Percentiles rank a stretch among this genome's conserved stretches.
These are phyloP conservation scores for Chenopodium berlandieri DNA, from an alignment of 148 eudicot genomes.

Conservation along the genomic window DNA sequence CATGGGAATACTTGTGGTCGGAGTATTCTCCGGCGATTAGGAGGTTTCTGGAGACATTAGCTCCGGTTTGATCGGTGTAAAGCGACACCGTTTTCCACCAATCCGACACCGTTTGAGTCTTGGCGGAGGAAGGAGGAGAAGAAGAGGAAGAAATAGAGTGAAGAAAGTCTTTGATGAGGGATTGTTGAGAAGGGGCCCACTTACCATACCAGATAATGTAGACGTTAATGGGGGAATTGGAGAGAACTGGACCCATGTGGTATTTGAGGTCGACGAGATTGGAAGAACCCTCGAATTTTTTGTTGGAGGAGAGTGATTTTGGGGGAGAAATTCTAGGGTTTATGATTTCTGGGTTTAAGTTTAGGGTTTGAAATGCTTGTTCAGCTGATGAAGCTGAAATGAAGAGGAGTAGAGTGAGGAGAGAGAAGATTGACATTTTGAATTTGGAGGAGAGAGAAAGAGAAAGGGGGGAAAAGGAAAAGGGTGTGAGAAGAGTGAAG, in stretches of 20 bases:
- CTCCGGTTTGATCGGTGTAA: slow-evolving; percentile 88
- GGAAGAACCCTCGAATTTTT: slow-evolving; percentile 82
- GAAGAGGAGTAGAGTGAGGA: neutral
- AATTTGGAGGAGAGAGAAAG: neutral
- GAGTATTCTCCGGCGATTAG: slow-evolving; percentile 67
- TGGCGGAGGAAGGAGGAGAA: neutral
- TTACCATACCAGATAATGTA: slow-evolving; percentile 90
- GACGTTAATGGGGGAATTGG: slow-evolving; percentile 68
- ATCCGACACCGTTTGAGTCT: slow-evolving; percentile 57
- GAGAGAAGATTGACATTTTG: slow-evolving; percentile 29
- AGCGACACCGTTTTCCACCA: slow-evolving; percentile 93
- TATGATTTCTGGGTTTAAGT: slow-evolving; percentile 31
- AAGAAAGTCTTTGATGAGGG: slow-evolving; percentile 72
- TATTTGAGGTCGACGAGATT: slow-evolving; percentile 64
- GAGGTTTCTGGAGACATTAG: slow-evolving; percentile 63
- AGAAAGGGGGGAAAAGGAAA: neutral
- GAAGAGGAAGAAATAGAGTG: slow-evolving; percentile 61
- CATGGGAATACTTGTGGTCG: slow-evolving; percentile 64
- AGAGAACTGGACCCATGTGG: slow-evolving; percentile 99
- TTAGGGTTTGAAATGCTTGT: slow-evolving; percentile 30
- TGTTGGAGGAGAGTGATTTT: slow-evolving; percentile 47
- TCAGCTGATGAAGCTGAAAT: slow-evolving; percentile 7
- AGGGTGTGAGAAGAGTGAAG: neutral
- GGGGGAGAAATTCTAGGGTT: slow-evolving; percentile 57
- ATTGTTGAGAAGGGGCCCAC: slow-evolving; percentile 54